Evolutionary conservation across 2,329 filamentous ascomycete genomes (phyloP), one percentile per base, ranked within the genome.

Genomic region (Blumeriella jaapii): DNA sequence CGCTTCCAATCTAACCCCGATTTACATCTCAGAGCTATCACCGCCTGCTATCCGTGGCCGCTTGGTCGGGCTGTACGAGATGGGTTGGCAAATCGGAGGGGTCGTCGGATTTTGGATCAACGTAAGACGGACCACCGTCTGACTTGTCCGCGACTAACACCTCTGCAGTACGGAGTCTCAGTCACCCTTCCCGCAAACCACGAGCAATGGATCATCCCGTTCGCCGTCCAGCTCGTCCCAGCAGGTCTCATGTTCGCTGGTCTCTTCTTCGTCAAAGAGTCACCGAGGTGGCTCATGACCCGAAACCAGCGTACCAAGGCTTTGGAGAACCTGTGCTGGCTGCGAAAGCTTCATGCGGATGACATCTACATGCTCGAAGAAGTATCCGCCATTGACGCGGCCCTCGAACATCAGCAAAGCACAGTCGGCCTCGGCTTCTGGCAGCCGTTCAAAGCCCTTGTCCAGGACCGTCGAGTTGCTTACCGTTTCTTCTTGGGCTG

Each of bases 401-500:
- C 81, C 8, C 59, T 84, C 14, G 76, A 82, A 41, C 61, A 72
- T 15, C 78, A 78, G 56, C 61, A 68, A 27, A 53, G 62, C 2
- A 68, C 69, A 18, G 70, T 84, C 30, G 80, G 81, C 5, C 59
- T 70, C 11, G 80, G 80, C 2, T 84, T 86, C 65, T 83, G 75
- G 74, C 76, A 76, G 56, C 78, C 78, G 0, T 31, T 36, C 25
- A 53, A 61, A 40, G 61, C 64, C 3, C 63, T 72, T n/a, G 62
- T 67, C 38, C 66, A 64, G 46, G 59, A 73, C 43, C 63, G 60
- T 39, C 69, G 68, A 51, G 68, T 82, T 16, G 72, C 72, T 46
- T 83, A 74, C 64, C 45, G 82, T 26, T 76, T 89, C 59, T 71
- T 83, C 54, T 18, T 87, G 7, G 81, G 82, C 26, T 70, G 71